These are phyloP conservation scores for Dimocarpus longan DNA, from an alignment of 345 rosid species.

Conservation along the genomic window DNA sequence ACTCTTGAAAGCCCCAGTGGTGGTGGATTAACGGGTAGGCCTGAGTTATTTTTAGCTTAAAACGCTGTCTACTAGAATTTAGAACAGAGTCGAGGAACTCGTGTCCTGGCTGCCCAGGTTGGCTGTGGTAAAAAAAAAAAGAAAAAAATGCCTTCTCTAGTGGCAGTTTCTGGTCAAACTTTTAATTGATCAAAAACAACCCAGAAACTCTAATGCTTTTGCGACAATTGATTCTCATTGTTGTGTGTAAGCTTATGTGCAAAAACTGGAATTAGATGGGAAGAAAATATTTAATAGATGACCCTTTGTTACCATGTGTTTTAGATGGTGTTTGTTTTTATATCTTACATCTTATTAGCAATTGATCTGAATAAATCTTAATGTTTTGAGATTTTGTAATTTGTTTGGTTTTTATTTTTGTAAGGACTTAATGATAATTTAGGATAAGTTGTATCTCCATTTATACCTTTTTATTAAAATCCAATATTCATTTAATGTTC, in stretches of 20 bases:
- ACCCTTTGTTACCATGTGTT: neutral
- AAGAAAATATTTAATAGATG: conserved; percentile 18
- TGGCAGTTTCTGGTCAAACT: conserved; percentile 73
- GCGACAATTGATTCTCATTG: conserved; percentile 19
- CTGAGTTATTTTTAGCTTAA: conserved; percentile 31
- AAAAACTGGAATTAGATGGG: conserved; percentile 12
- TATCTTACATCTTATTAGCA: too few species aligned
- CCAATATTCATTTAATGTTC: too few species aligned
- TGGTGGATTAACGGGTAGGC: conserved; percentile 35
- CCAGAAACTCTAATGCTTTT: conserved; percentile 30
- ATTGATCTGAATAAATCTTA: too few species aligned
- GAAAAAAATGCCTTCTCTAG: conserved; percentile 84
- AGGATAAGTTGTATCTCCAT: too few species aligned
- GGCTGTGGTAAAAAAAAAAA: conserved; percentile 49
- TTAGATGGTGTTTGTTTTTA: too few species aligned
- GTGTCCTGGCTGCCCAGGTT: conserved; percentile 92
- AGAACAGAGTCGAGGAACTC: conserved; percentile 43
- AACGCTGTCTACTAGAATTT: conserved; percentile 46
- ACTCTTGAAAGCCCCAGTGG: conserved; percentile 23
- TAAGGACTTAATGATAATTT: too few species aligned
- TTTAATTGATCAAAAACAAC: conserved; percentile 24
- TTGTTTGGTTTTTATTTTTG: too few species aligned
- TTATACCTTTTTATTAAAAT: too few species aligned
- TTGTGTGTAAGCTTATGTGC: conserved; percentile 37
- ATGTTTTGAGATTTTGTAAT: too few species aligned